Conservation (phyloP, 768 basidiomycete species). For the Tephrocybe sp. region DNA sequence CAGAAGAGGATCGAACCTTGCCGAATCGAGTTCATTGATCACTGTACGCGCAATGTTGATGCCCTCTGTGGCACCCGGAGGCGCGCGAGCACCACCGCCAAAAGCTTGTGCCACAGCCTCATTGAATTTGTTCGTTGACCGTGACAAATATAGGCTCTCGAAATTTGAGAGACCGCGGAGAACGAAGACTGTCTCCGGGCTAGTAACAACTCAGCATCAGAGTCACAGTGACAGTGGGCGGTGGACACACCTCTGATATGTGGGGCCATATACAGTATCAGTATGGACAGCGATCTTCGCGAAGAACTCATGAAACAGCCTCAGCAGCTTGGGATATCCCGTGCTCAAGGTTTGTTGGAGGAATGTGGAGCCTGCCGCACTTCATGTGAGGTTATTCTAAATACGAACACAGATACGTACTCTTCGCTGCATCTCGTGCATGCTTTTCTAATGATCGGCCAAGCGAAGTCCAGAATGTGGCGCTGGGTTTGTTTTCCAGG, state of each 20-base stretch:
- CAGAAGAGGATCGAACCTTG: constrained; percentile 89
- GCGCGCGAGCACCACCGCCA: constrained; percentile 63
- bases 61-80: constrained; percentile 78
- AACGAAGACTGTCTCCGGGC: constrained; percentile 89
- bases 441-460: constrained; percentile 81
- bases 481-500: constrained; percentile 89
- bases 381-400: background rate
- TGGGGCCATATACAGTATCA: constrained; percentile 85
- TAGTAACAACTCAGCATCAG: constrained; percentile 25
- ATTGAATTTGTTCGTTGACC: constrained; percentile 79
- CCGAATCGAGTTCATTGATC: constrained; percentile 90
- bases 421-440: constrained; percentile 75
- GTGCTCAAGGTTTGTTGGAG: constrained; percentile 85
- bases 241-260: constrained; percentile 73
- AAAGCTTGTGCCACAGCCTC: constrained; percentile 81
- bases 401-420: constrained; percentile 38
- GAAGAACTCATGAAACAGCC: constrained; percentile 97
- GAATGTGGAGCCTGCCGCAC: constrained; percentile 73
- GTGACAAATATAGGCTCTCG: constrained; percentile 86
- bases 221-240: constrained; percentile 3
- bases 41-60: constrained; percentile 72
- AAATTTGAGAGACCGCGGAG: constrained; percentile 82
- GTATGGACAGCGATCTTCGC: constrained; percentile 94
- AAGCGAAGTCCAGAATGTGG: constrained; percentile 87
- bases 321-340: constrained; percentile 84